Evolutionary conservation across 2,329 filamentous ascomycete species (phyloP), one percentile per base, ranked within the genome.

Genomic region (Trichoderma pleuroti): DNA sequence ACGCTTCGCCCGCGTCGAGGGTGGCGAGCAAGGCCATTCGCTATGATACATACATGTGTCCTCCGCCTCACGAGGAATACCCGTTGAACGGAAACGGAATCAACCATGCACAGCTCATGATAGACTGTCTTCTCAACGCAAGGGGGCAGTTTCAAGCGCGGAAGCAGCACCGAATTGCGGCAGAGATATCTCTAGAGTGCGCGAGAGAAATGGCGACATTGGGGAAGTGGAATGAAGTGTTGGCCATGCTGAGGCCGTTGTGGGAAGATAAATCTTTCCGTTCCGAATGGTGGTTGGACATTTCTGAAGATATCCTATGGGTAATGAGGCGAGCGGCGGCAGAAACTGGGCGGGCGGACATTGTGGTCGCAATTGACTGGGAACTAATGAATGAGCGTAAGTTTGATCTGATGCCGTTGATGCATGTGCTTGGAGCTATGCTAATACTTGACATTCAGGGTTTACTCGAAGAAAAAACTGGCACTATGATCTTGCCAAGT

Each of bases 31-130:
- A 86, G 65, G 63, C 69, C 4, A 88, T 88, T 72, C 82, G 82
- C 1, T 90, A 91, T 72, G 90, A 92, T 76, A 88, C 86, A 1
- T 92, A 91, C 77, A 85, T 92, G 81, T 91, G 89, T 69, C 88
- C 88, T 14, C 85, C 88, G 49, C 89, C 90, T 1, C 83, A 89
- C 72, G 83, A 89, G 73, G 89, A 91, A 74, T 84, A 84, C 62
- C 87, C 88, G 0, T 73, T 89, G 16, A 77, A 81, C 24, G 84
- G 85, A 5, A 73, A 78, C 6, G 86, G 87, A 0, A 82, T 88
- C 54, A 83, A 90, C 72, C 88, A 91, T 76, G 81, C 84, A 2
- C 81, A 84, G 71, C 76, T 89, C 28, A 87, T 91, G 36, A 81
- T 89, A 28, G 82, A 87, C 52, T 83, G 81, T 59, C 78, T 91